Percentiles rank a stretch among this genome's conserved stretches.
These are phyloP conservation scores for Botryosphaeria dothidea DNA, from an alignment of 2,329 filamentous ascomycete genomes.

Conservation along the genomic window DNA sequence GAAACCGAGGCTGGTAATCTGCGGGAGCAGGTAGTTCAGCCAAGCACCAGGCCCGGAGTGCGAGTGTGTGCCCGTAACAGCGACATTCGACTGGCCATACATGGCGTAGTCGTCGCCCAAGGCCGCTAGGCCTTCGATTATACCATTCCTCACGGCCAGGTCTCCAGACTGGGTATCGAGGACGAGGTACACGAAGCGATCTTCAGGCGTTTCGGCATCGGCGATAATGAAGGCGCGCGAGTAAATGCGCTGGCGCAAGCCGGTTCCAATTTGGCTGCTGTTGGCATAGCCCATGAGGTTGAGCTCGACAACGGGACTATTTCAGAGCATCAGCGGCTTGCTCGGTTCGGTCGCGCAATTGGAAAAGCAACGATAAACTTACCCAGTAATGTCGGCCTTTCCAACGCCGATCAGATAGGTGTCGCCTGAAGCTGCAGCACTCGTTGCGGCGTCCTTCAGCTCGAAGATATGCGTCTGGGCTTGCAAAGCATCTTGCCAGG, in stretches of 20 bases:
- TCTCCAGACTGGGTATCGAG: slow-evolving; percentile 87
- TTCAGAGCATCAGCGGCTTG: not conserved
- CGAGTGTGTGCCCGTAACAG: slow-evolving; percentile 89
- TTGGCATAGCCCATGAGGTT: slow-evolving; percentile 93
- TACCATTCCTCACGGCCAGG: slow-evolving; percentile 84
- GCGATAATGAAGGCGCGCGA: slow-evolving; percentile 88
- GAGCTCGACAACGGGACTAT: slow-evolving; percentile 80
- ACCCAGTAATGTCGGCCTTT: slow-evolving; percentile 73
- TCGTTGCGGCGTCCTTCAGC: slow-evolving; percentile 17
- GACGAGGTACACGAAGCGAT: slow-evolving; percentile 84
- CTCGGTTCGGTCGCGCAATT: not conserved
- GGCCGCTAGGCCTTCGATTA: slow-evolving; percentile 69
- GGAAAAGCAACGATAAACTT: slow-evolving; percentile 22
- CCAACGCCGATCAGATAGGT: slow-evolving; percentile 67
- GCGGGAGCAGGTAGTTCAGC: slow-evolving; percentile 91
- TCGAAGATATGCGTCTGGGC: slow-evolving; percentile 7
- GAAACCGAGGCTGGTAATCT: slow-evolving; percentile 86
- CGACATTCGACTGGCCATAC: slow-evolving; percentile 80
- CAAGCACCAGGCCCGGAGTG: slow-evolving; percentile 90
- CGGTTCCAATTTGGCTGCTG: slow-evolving; percentile 76
- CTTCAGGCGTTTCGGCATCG: slow-evolving; percentile 62
- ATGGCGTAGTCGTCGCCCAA: slow-evolving; percentile 72
- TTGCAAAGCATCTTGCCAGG: not conserved
- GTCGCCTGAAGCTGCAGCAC: slow-evolving; percentile 38
- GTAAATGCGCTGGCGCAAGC: slow-evolving; percentile 83